Percentiles rank a stretch among this genome's conserved stretches.
Evolutionary conservation across 1,139 yeast genomes (phyloP).

Genomic region (Diutina siamensis): DNA sequence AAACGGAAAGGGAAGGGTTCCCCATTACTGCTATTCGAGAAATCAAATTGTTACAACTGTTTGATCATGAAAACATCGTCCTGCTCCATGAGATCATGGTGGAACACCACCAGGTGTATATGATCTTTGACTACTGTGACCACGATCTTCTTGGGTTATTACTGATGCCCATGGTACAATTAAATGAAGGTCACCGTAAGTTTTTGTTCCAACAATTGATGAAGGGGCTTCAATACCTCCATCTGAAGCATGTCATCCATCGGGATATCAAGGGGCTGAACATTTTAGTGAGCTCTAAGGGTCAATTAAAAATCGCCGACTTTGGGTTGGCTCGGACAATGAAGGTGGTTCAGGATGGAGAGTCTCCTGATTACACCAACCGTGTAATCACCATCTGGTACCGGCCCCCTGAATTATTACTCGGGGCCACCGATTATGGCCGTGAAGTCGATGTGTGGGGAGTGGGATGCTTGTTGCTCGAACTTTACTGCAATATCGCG

Average conservation of each 20-base stretch:
- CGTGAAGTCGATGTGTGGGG: slow-evolving; percentile 96
- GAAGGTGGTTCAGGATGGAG: slow-evolving; percentile 41
- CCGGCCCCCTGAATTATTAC: slow-evolving; percentile 85
- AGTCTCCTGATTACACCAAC: slow-evolving; percentile 73
- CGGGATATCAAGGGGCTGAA: slow-evolving; percentile 94
- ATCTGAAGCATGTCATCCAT: slow-evolving; percentile 69
- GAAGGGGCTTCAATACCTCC: slow-evolving; percentile 75
- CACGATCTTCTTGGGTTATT: slow-evolving; percentile 87
- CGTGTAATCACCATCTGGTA: slow-evolving; percentile 95
- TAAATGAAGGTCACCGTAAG: slow-evolving; percentile 63
- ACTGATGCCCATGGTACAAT: slow-evolving; percentile 57
- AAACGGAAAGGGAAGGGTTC: slow-evolving; percentile 85
- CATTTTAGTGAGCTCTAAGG: slow-evolving; percentile 60
- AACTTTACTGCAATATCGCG: slow-evolving; percentile 64
- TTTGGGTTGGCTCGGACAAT: slow-evolving; percentile 86
- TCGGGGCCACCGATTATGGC: slow-evolving; percentile 87
- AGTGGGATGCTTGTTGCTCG: slow-evolving; percentile 81
- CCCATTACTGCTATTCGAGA: slow-evolving; percentile 95
- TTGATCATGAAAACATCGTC: slow-evolving; percentile 73
- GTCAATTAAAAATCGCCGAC: slow-evolving; percentile 78
- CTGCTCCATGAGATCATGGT: slow-evolving; percentile 85
- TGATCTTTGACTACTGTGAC: slow-evolving; percentile 90
- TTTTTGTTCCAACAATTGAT: slow-evolving; percentile 65
- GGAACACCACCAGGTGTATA: slow-evolving; percentile 64
- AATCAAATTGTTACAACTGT: slow-evolving; percentile 76